Evolutionary conservation across 805 yeast species (phyloP).

Genomic region (Jamesozyma gamospora): DNA sequence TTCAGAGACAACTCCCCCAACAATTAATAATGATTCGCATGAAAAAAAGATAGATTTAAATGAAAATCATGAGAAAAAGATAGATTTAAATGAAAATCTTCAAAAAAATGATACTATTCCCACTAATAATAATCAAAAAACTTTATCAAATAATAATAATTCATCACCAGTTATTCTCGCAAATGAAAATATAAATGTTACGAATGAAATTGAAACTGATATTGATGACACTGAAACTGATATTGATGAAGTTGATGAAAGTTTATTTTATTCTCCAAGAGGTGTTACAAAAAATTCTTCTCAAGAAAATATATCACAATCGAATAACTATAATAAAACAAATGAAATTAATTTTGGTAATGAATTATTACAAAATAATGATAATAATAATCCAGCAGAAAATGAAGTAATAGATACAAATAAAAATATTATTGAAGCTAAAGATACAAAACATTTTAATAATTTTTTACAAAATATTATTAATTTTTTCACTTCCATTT

Average conservation of each 20-base stretch:
- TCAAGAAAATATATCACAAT: no score
- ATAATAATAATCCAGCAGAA: neutral
- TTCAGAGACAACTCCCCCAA: no score
- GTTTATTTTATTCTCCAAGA: neutral
- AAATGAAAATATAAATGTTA: no score
- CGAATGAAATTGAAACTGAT: neutral
- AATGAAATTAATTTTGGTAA: no score
- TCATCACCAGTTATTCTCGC: no score
- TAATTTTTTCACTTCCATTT: slow-evolving; percentile 3
- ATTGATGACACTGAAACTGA: neutral
- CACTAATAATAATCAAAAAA: no score
- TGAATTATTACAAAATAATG: neutral
- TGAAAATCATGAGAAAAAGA: neutral
- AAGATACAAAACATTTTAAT: slow-evolving; percentile 3
- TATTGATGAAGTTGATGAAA: neutral
- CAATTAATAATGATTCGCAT: no score
- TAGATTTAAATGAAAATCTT: neutral
- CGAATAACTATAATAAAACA: no score
- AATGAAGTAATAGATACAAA: no score
- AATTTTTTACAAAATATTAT: slow-evolving; percentile 5
- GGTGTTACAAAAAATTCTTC: neutral
- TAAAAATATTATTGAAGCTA: neutral
- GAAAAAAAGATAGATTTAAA: neutral
- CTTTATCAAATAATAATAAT: no score
- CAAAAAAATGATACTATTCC: neutral